Conservation (phyloP, 257 asterid species). For the Nemophila menziesii region DNA sequence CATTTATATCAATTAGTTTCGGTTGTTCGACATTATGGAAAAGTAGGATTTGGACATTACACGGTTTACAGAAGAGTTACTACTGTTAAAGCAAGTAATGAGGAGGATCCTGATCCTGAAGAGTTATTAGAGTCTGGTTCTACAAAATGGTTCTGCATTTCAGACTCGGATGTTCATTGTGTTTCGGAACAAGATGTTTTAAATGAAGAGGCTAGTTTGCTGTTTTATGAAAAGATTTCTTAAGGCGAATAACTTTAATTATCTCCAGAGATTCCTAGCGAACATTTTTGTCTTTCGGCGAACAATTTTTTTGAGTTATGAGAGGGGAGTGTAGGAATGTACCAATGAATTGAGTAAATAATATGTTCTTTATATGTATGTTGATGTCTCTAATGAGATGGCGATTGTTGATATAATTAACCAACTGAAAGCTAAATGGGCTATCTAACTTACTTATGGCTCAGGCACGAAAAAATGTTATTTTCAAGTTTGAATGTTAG, state of each 20-base stretch:
- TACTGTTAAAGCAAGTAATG: slow-evolving; percentile 31
- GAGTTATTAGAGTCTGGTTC: slow-evolving; percentile 34
- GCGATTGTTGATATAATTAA: too few relatives aligned
- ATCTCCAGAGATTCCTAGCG: not conserved
- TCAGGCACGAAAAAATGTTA: too few relatives aligned
- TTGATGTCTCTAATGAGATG: too few relatives aligned
- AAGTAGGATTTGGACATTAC: slow-evolving; percentile 74
- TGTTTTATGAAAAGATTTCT: slow-evolving; percentile 61
- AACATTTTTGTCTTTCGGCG: not conserved
- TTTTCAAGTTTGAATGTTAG: too few relatives aligned
- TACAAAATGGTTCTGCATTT: slow-evolving; percentile 75
- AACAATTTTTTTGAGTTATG: too few relatives aligned
- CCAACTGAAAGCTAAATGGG: too few relatives aligned
- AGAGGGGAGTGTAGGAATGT: too few relatives aligned
- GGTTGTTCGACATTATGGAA: slow-evolving; percentile 77
- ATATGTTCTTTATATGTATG: too few relatives aligned
- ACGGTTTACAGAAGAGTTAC: slow-evolving; percentile 62
- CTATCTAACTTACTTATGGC: too few relatives aligned
- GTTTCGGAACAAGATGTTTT: slow-evolving; percentile 69
- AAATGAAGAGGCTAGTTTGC: slow-evolving; percentile 66
- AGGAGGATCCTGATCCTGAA: slow-evolving; percentile 33
- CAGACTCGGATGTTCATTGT: slow-evolving; percentile 56
- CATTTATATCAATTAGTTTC: slow-evolving; percentile 56
- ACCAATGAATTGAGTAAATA: too few relatives aligned
- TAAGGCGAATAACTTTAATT: not conserved